Percentiles rank a stretch among this genome's conserved stretches.
These are phyloP conservation scores for Pythium vanterpoolii DNA, from an alignment of 352 stramenopile species.

Conservation along the genomic window DNA sequence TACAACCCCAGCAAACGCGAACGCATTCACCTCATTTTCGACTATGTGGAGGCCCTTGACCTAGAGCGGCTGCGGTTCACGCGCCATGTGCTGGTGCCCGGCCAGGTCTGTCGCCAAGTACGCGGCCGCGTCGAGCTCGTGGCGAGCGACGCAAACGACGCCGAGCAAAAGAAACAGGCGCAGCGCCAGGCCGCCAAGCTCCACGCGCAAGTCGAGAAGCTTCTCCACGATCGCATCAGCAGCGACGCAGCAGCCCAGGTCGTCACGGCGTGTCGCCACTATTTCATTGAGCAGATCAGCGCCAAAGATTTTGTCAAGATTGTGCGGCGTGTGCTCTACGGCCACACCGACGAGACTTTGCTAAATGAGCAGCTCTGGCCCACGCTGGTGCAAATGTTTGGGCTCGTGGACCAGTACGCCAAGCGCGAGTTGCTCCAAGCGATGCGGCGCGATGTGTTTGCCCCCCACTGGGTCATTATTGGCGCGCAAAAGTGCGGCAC, in stretches of 20 bases:
- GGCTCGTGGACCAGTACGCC: constrained; percentile 35
- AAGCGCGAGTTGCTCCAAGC: constrained; percentile 30
- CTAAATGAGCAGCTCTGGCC: constrained; percentile 27
- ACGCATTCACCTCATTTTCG: constrained; percentile 96
- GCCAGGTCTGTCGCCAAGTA: constrained; percentile 48
- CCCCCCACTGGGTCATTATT: constrained; percentile 57
- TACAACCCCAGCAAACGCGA: constrained; percentile 81
- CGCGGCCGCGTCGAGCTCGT: constrained; percentile 48
- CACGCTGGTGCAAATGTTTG: constrained; percentile 41
- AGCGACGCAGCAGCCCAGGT: constrained; percentile 22
- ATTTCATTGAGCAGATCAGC: constrained; percentile 61
- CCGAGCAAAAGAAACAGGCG: constrained; percentile 19
- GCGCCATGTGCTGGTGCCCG: constrained; percentile 30
- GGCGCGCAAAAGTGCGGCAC: constrained; percentile 63
- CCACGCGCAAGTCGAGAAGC: constrained; percentile 28
- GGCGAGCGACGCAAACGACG: constrained; percentile 25
- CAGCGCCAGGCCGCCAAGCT: constrained; percentile 28
- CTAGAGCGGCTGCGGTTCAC: constrained; percentile 19
- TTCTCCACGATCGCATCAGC: constrained; percentile 21
- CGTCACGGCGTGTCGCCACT: constrained; percentile 40
- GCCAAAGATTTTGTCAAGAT: constrained; percentile 36
- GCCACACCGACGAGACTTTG: constrained; percentile 5
- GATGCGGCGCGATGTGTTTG: constrained; percentile 21
- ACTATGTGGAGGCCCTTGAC: constrained; percentile 86
- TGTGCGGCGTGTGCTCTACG: constrained; percentile 19